Percentiles rank a stretch among this genome's conserved stretches.
These are phyloP conservation scores for Lathyrus oleraceus DNA, from an alignment of 306 rosid genomes.

Conservation along the genomic window DNA sequence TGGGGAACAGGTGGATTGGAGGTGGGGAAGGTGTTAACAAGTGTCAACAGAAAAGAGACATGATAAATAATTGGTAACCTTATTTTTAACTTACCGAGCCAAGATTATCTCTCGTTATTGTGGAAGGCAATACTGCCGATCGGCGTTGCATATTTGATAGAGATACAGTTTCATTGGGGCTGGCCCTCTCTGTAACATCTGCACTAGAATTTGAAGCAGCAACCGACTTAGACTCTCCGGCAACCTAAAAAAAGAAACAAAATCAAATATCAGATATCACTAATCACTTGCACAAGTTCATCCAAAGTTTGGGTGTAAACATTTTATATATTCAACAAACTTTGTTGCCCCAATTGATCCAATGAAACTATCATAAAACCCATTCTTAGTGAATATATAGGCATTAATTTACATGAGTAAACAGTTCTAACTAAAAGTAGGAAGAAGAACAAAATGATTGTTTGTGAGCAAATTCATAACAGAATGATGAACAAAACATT, in stretches of 20 bases:
- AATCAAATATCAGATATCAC: slow-evolving; percentile 32
- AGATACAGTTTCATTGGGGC: slow-evolving; percentile 55
- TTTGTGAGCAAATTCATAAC: too few relatives aligned
- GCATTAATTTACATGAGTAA: neutral
- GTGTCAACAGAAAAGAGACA: slow-evolving; percentile 3
- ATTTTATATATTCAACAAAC: slow-evolving; percentile 10
- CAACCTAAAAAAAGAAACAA: slow-evolving; percentile 53
- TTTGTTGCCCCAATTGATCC: slow-evolving; percentile 12
- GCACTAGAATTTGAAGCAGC: slow-evolving; percentile 54
- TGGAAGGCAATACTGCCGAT: slow-evolving; percentile 51
- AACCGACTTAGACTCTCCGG: slow-evolving; percentile 58
- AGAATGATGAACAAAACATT: too few relatives aligned
- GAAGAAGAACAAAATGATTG: too few relatives aligned
- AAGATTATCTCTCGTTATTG: slow-evolving; percentile 56
- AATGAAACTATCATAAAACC: slow-evolving; percentile 17
- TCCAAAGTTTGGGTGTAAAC: slow-evolving; percentile 9
- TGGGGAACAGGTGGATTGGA: neutral
- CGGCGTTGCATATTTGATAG: slow-evolving; percentile 55
- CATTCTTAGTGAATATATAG: neutral
- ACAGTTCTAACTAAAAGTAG: neutral
- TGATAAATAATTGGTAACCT: slow-evolving; percentile 5
- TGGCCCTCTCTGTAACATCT: slow-evolving; percentile 58
- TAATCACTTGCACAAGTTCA: neutral
- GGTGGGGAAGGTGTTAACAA: slow-evolving; percentile 15
- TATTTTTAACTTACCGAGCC: slow-evolving; percentile 60